Evolutionary conservation across 257 asterid genomes (phyloP).

Genomic region (Verbena officinalis): DNA sequence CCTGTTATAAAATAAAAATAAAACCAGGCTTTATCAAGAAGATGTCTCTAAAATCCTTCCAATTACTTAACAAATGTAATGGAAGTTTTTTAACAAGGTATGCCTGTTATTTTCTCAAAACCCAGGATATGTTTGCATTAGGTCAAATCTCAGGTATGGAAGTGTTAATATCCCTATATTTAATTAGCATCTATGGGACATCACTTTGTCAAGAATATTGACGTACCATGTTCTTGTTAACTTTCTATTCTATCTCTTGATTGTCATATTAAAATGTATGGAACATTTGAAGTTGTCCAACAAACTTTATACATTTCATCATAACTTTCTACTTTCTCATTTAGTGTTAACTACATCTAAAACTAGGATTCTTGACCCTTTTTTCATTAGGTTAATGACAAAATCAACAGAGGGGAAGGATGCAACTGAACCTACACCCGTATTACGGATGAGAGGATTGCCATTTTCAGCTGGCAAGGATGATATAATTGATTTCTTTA

Average conservation of each 20-base stretch:
- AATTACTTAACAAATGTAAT: too few relatives aligned
- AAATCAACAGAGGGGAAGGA: conserved; percentile 67
- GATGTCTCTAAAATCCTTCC: too few relatives aligned
- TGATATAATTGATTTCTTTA: conserved; percentile 82
- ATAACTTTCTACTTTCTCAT: not conserved
- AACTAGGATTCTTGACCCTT: conserved; percentile 6
- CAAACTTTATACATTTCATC: too few relatives aligned
- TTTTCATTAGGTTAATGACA: conserved; percentile 50
- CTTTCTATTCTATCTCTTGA: too few relatives aligned
- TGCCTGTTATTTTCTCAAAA: too few relatives aligned
- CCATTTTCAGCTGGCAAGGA: conserved; percentile 93
- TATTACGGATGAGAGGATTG: conserved; percentile 62
- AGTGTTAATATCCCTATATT: too few relatives aligned
- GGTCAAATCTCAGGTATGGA: too few relatives aligned
- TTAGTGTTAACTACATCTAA: not conserved
- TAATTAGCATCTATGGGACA: not conserved
- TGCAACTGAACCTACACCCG: conserved; percentile 51
- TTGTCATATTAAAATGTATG: not conserved
- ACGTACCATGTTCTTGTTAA: not conserved
- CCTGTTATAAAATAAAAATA: too few relatives aligned
- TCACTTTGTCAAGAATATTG: not conserved
- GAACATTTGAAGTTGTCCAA: too few relatives aligned
- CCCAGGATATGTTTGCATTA: too few relatives aligned
- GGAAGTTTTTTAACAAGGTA: too few relatives aligned
- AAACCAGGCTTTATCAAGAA: too few relatives aligned